Base-by-base conservation (phyloP, 768 basidiomycete genomes). In the Lentinus brumalis region DNA sequence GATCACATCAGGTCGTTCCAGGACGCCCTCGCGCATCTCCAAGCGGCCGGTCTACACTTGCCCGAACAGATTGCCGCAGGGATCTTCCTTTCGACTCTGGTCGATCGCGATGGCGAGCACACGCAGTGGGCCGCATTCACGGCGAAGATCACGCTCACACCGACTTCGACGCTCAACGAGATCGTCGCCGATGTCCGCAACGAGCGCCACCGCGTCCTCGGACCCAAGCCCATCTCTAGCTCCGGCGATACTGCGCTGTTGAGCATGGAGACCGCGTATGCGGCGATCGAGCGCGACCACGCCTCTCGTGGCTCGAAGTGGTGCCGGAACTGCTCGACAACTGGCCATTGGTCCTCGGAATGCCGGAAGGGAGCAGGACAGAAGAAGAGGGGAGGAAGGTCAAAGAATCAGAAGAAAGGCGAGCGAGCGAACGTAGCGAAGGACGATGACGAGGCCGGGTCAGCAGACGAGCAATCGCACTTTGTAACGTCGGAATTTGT, bases 121-220 rank as follows among this genome's bases (percentile, higher is more conserved):
- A 35, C 45, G 26, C 44, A 46, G 12, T 56, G 55, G 46, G 14
- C 16, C 8, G n/a, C 45, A 4, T 56, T 16, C 31, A 46, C 55
- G 14, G 55, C 55, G 32, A 46, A 46, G 44, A 9, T 56, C 44
- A 35, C 40, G 31, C 44, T 56, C 44, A 49, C 32, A 44, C 15
- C 45, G 11, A n/a, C 26, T 3, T 47, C 55, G 16, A 56, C 44
- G 12, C 55, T 56, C 15, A 47, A 56, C 45, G 31, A 45, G 31
- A 38, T 38, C 30, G 21, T 56, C 44, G 55, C 55, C 15, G 45
- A 47, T n/a, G 44, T 38, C 14, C 55, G 55, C 55, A 56, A 56
- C 55, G 45, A 56, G 32, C 55, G 55, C 15, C 31, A 31, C 15
- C 55, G 32, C 55, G 30, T 56, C 46, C 42, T 47, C 6, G 55